Base-by-base conservation (phyloP, 768 basidiomycete genomes). In the Coprinopsis sp. region DNA sequence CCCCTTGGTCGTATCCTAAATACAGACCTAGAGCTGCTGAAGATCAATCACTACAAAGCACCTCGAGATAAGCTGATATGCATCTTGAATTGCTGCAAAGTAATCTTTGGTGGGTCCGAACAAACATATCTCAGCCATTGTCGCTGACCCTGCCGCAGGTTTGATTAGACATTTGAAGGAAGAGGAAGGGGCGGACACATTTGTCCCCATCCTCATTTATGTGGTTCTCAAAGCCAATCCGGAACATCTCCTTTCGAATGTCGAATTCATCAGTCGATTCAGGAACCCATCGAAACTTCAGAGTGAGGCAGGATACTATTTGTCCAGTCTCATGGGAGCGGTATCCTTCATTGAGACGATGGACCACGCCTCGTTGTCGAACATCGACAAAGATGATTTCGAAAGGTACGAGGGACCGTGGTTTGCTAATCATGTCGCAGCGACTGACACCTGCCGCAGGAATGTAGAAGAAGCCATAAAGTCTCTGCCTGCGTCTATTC, bases 1-100 rank as follows among this genome's bases (percentile, higher is more conserved):
- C 44, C 33, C 4, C 24, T 45, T 4, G 8, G 30, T 39, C 29
- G 33, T 25, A 44, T 53, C 38, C 19, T 18, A 29, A 37, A 31
- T 13, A 28, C 30, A 11, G 23, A 27, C 25, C 29, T 58, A 91
- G 96, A 99, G 64, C 72, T 99, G 33, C 65, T 92, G 55, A 98
- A 97, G 74, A 86, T 99, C 51, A 98, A 96, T 58, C 93, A 97
- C 61, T 99, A 98, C 72, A 98, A 98, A 64, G 96, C 96, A 8
- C 96, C 96, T 6, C 77, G 96, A 33, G 96, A 99, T 66, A 99
- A 99, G 68, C 71, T 98, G 42, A 98, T 99, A 46, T 98, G 96
- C 64, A 87, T 98, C 30, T 68, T 98, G 40, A 99, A 99, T 60
- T 89, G 83, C 64, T 99, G 94, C 81, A 99, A 99, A 71, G 92